Conservation (phyloP, 208 protist genomes). For the Tritrichomonas musculus region DNA sequence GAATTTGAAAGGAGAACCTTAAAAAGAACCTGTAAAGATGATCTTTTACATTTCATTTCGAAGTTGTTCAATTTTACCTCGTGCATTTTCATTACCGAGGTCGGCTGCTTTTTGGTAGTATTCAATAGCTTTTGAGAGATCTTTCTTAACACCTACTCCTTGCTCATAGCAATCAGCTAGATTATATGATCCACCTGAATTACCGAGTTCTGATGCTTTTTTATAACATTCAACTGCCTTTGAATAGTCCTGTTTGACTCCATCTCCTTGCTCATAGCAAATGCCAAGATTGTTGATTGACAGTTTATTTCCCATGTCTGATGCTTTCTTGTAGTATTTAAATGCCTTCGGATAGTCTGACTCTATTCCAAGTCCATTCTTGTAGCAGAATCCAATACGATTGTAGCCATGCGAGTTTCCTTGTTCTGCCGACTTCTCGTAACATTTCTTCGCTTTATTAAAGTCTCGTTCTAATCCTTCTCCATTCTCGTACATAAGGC, state of each 20-base stretch:
- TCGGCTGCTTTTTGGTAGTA: background rate
- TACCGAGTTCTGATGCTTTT: background rate
- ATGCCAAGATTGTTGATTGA: background rate
- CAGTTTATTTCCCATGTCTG: background rate
- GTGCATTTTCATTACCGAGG: background rate
- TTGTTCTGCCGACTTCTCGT: background rate
- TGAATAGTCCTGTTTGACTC: background rate
- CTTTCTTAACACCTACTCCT: background rate
- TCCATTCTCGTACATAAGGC: too few species aligned
- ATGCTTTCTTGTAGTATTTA: background rate
- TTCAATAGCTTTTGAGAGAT: background rate
- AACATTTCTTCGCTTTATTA: background rate
- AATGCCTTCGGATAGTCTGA: background rate
- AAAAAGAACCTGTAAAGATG: too few species aligned
- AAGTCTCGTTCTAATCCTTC: background rate
- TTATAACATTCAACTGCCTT: background rate
- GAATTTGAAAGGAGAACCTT: too few species aligned
- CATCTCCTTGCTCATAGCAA: background rate
- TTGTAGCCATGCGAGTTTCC: background rate
- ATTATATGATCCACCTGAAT: background rate
- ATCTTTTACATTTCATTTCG: too few species aligned
- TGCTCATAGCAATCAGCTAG: background rate
- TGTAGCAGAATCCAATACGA: background rate
- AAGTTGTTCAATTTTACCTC: too few species aligned
- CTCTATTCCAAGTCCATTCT: background rate